Evolutionary conservation across 2,329 filamentous ascomycete species (phyloP).

Genomic region (Biscogniauxia sp.): DNA sequence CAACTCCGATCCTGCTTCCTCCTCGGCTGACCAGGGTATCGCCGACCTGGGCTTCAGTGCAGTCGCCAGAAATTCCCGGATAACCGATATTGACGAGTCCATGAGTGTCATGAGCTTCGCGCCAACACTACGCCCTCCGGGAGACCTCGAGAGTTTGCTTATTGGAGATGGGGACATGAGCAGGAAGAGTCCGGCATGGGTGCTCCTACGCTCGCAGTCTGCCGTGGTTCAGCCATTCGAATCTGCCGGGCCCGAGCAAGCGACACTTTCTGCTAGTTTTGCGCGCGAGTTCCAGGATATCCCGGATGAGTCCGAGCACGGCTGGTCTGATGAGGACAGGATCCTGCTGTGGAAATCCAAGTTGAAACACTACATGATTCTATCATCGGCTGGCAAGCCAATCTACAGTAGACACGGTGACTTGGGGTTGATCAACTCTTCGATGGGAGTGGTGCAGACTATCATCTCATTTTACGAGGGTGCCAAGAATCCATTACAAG

Average conservation of each 20-base stretch:
- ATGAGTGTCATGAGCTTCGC: constrained; percentile 66
- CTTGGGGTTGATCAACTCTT: constrained; percentile 83
- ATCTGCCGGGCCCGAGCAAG: constrained; percentile 38
- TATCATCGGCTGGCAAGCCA: constrained; percentile 94
- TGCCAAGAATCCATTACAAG: constrained; percentile 70
- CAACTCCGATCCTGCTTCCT: constrained; percentile 33
- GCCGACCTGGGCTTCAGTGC: constrained; percentile 22
- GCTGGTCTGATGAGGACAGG: constrained; percentile 53
- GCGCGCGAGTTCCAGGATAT: constrained; percentile 75
- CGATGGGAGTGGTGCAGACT: constrained; percentile 93
- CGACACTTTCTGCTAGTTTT: constrained; percentile 64
- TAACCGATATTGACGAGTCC: constrained; percentile 57
- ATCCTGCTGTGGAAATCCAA: constrained; percentile 83
- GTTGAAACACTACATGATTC: constrained; percentile 93
- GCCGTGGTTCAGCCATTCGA: constrained; percentile 62
- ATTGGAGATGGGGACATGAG: constrained; percentile 70
- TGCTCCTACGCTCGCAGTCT: constrained; percentile 61
- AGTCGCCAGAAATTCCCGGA: constrained; percentile 21
- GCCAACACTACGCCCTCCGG: constrained; percentile 59
- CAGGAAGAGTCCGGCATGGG: constrained; percentile 66
- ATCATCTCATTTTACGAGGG: constrained; percentile 96
- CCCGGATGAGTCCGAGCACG: constrained; percentile 49
- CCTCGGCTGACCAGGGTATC: constrained; percentile 15
- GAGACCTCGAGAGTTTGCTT: constrained; percentile 80
- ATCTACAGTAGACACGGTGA: constrained; percentile 96